Evolutionary conservation across 192 early-diverging fungal species (phyloP).

Genomic region (Podila verticillata): DNA sequence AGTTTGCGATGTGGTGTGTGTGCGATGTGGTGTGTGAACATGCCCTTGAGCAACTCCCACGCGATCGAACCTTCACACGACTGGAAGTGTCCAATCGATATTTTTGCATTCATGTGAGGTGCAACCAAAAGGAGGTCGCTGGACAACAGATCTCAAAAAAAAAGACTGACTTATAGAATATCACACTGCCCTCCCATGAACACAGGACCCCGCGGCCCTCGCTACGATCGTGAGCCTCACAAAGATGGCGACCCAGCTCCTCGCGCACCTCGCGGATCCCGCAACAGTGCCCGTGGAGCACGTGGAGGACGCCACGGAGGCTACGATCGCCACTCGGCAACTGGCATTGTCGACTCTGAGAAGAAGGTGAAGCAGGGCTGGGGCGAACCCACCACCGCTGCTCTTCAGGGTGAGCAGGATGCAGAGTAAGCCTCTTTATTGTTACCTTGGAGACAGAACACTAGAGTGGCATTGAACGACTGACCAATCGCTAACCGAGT

Average conservation of each 20-base stretch:
- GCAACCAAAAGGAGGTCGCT: background rate
- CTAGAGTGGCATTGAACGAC: slow-evolving; percentile 52
- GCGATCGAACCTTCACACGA: too few species aligned
- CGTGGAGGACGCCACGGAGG: slow-evolving; percentile 64
- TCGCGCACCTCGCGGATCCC: slow-evolving; percentile 51
- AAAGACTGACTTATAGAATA: background rate
- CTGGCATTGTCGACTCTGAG: slow-evolving; percentile 80
- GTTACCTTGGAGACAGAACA: background rate
- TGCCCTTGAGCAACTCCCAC: too few species aligned
- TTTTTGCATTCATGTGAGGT: background rate
- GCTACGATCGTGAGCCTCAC: slow-evolving; percentile 38
- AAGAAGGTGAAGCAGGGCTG: slow-evolving; percentile 94
- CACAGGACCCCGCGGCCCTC: slow-evolving; percentile 27
- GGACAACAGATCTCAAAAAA: background rate
- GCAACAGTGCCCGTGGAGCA: slow-evolving; percentile 54
- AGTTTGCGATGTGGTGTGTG: too few species aligned
- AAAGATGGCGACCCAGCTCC: slow-evolving; percentile 37
- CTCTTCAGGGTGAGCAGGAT: slow-evolving; percentile 61
- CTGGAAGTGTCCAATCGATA: too few species aligned
- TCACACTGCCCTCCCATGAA: background rate
- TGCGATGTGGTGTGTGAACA: too few species aligned
- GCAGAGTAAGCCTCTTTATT: slow-evolving; percentile 52
- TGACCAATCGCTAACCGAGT: slow-evolving; percentile 48
- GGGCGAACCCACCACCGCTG: slow-evolving; percentile 72
- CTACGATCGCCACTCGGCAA: slow-evolving; percentile 88